phyloP scores from a whole-genome alignment of 371 early-diverging fungal species.

The Edhazardia aedis region DNA sequence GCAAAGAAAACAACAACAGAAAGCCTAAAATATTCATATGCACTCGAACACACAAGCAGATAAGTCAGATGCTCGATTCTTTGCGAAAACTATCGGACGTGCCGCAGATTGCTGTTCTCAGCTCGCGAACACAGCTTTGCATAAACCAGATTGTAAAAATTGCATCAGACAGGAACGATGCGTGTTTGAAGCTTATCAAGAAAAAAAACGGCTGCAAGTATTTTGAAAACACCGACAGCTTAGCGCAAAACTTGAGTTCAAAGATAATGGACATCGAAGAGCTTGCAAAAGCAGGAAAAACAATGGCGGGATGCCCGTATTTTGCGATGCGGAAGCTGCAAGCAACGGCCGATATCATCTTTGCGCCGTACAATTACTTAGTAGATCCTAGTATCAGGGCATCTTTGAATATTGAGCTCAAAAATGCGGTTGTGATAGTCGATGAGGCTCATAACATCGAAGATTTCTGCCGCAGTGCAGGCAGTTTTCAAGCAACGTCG shows the following conservation, averaged over 20 bases:
- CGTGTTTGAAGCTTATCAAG: constrained; percentile 28
- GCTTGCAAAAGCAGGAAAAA: constrained; percentile 34
- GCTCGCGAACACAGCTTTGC: constrained; percentile 34
- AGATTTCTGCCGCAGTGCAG: constrained; percentile 35
- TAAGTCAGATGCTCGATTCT: constrained; percentile 37
- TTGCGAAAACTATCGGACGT: constrained; percentile 2
- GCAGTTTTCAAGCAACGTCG: constrained; percentile 33
- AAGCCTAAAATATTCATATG: constrained; percentile 32
- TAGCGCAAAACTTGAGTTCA: constrained; percentile 13
- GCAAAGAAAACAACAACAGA: neutral
- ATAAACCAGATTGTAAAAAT: constrained; percentile 19
- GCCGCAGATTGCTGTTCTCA: constrained; percentile 35
- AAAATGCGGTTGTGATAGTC: constrained; percentile 44
- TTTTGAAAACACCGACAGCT: constrained; percentile 15
- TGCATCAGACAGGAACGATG: constrained; percentile 24
- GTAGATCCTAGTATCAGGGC: constrained; percentile 42
- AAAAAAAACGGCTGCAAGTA: constrained; percentile 24
- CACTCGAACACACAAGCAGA: constrained; percentile 45
- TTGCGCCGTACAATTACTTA: constrained; percentile 50
- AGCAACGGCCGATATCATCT: constrained; percentile 44
- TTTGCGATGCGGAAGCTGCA: constrained; percentile 37
- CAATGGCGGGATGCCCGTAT: constrained; percentile 48
- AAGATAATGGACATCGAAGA: constrained; percentile 48
- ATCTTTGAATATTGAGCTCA: constrained; percentile 34
- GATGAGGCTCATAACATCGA: constrained; percentile 51